A percentile compares a stretch with the other conserved stretches of the same genome.
phyloP scores from a whole-genome alignment of 331 rosid genomes.

The Dryas integrifolia region DNA sequence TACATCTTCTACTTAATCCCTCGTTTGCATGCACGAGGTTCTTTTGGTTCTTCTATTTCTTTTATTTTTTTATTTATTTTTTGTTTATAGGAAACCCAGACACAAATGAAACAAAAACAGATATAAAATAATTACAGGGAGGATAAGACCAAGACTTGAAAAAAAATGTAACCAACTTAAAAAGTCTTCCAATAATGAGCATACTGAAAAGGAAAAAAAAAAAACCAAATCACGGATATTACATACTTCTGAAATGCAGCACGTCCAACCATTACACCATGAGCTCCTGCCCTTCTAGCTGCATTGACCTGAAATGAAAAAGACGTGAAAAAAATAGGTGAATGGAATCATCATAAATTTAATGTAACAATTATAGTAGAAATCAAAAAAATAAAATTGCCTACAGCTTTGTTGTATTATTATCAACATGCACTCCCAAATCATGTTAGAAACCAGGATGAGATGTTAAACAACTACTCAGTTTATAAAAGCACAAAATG shows the following conservation, averaged over 20 bases:
- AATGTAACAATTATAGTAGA: neutral
- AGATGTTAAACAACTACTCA: neutral
- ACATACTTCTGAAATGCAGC: conserved; percentile 75
- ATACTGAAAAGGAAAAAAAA: neutral
- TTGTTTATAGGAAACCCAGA: neutral
- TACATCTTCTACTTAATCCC: neutral
- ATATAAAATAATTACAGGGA: neutral
- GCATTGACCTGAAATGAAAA: conserved; percentile 54
- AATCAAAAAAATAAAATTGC: neutral
- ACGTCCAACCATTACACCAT: conserved; percentile 98
- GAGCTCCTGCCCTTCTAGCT: conserved; percentile 81
- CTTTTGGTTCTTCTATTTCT: neutral
- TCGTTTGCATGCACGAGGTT: neutral
- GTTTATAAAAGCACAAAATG: neutral
- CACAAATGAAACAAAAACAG: neutral
- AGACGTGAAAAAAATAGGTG: conserved; percentile 16
- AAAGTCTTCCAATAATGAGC: neutral
- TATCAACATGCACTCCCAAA: neutral
- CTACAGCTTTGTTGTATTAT: neutral
- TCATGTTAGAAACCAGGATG: neutral
- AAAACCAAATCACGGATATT: neutral
- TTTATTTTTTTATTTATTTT: neutral
- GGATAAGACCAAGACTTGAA: neutral
- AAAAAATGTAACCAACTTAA: neutral
- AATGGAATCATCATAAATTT: neutral